Conservation (phyloP, 495 filamentous ascomycete species). For the Podospora conica region DNA sequence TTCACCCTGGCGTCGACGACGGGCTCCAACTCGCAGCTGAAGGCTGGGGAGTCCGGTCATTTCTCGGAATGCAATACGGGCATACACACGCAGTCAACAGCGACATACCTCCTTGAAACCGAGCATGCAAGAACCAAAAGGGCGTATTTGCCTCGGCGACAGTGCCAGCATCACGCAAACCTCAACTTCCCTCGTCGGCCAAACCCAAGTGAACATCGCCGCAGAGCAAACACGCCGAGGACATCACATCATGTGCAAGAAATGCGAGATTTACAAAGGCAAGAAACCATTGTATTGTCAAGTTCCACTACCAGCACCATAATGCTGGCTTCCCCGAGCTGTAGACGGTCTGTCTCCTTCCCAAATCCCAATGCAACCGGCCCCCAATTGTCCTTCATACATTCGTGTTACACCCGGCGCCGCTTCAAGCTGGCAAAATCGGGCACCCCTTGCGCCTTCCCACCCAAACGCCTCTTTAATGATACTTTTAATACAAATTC, state of each 20-base stretch:
- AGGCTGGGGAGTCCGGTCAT: too few relatives aligned
- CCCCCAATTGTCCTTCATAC: constrained; percentile 2
- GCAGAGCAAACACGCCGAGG: not conserved
- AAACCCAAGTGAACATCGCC: not conserved
- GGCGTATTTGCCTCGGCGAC: too few relatives aligned
- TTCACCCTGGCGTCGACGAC: too few relatives aligned
- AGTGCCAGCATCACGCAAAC: not conserved
- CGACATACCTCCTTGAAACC: too few relatives aligned
- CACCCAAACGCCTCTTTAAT: constrained; percentile 8
- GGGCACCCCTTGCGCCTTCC: not conserved
- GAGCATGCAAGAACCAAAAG: too few relatives aligned
- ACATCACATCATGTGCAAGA: not conserved
- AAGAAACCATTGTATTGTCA: not conserved
- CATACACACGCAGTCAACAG: too few relatives aligned
- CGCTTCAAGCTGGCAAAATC: constrained; percentile 13
- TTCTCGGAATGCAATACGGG: too few relatives aligned
- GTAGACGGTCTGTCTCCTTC: not conserved
- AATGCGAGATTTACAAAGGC: not conserved
- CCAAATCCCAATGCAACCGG: not conserved
- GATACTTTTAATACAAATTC: constrained; percentile 21
- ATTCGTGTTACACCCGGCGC: constrained; percentile 11
- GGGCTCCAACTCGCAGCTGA: too few relatives aligned
- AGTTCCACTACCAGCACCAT: not conserved
- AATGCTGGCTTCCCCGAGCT: not conserved
- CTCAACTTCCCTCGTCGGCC: not conserved